Evolutionary conservation across 83 land plant species (phyloP).

Genomic region (Isoetes engelmannii): DNA sequence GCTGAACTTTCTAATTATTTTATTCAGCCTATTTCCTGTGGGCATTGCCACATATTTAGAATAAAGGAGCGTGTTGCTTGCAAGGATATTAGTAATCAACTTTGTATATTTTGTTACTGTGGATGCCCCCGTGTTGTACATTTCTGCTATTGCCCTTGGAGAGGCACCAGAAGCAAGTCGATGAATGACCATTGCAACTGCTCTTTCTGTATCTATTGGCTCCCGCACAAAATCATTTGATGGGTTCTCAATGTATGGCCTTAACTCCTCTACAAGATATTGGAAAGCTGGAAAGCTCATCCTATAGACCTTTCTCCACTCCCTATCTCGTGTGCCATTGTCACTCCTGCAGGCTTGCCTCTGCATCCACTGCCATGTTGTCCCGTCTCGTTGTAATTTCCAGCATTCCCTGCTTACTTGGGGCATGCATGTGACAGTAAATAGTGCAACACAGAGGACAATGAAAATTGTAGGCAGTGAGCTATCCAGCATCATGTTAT

Average conservation of each 20-base stretch:
- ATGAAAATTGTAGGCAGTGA: slow-evolving; percentile 12
- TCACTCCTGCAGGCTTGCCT: background rate
- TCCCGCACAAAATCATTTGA: slow-evolving; percentile 13
- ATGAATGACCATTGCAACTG: slow-evolving; percentile 24
- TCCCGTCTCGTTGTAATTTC: slow-evolving; percentile 11
- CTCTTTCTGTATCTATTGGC: slow-evolving; percentile 21
- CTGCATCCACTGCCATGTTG: slow-evolving; percentile 9
- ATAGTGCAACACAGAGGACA: slow-evolving; percentile 8
- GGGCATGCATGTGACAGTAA: slow-evolving; percentile 2
- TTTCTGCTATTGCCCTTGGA: slow-evolving; percentile 9
- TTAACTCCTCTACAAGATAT: slow-evolving; percentile 13
- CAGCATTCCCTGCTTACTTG: slow-evolving; percentile 9
- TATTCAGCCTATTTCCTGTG: slow-evolving; percentile 19
- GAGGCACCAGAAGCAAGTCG: slow-evolving; percentile 17
- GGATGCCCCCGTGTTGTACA: slow-evolving; percentile 17
- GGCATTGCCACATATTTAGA: slow-evolving; percentile 24
- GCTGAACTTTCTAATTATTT: slow-evolving; percentile 8
- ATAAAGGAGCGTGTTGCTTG: slow-evolving; percentile 11
- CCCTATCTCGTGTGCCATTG: slow-evolving; percentile 1
- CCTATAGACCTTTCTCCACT: slow-evolving; percentile 13
- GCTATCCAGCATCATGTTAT: too few relatives aligned
- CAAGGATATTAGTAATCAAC: slow-evolving; percentile 17
- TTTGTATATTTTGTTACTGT: slow-evolving; percentile 20
- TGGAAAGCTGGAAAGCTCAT: slow-evolving; percentile 19
- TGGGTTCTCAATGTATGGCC: slow-evolving; percentile 10